Evolutionary conservation across 345 rosid species (phyloP), one percentile per base, ranked within the genome.

Genomic region (Hibiscus syriacus): DNA sequence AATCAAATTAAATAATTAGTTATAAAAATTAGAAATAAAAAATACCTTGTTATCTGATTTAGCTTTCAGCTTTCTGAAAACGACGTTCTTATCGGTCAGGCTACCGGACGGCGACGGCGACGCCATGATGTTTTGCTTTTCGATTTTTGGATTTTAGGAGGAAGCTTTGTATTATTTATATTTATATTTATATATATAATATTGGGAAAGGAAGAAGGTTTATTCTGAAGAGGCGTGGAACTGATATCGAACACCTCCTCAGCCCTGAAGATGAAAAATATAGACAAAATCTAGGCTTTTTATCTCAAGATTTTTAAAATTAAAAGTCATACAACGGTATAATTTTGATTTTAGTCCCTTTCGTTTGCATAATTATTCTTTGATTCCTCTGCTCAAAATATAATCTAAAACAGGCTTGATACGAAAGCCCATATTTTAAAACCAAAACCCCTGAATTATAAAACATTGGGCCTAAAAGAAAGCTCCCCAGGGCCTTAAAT

Each of bases 21-120:
- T 53, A 17, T 22, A 8, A 53, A n/a, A 53, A 50, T 7, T 50
- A 20, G 48, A 59, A 48, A 73, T 2, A 1, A 62, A 12, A 20
- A 34, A 50, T 5, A 94, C 99, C 98, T 95, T 95, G 77, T 95
- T 95, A 17, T 90, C 99, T 13, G 92, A 81, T 82, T 90, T 95
- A 6, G 98, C 86, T 78, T 84, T 95, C 66, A 95, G 82, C 73
- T 92, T 95, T 64, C 82, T 84, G 82, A 95, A 95, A 66, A 95
- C 82, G 16, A 77, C 76, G 55, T 72, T 83, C 84, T 86, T 95
- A 82, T 95, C 97, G 70, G 80, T 73, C 41, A 71, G 77, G 62
- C 54, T 79, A 5, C 86, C 96, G 70, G 84, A 80, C 63, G 97
- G 79, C 63, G 96, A 92, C 98, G 84, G 78, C 57, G 97, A 76